Base-by-base conservation (phyloP, 768 basidiomycete genomes). In the Tephrocybe sp. region DNA sequence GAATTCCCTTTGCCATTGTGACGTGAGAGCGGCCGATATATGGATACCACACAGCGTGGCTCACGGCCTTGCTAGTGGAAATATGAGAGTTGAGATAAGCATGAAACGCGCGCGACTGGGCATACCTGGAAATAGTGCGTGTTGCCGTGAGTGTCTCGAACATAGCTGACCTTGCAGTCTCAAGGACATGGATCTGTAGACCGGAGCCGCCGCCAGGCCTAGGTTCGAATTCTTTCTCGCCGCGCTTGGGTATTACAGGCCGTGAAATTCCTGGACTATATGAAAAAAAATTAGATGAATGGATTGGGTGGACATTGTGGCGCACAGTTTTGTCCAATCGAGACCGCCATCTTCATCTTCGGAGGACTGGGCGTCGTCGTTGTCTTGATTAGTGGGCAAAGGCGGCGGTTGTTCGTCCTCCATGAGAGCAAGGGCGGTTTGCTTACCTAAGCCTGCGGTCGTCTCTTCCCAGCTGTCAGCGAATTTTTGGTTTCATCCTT, bases 161-260 rank as follows among this genome's bases (percentile, higher is more conserved):
- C 87, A 98, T 91, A 2, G 95, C 97, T 42, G 77, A 71, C 47
- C 95, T 71, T 39, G 91, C 80, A 24, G 84, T 78, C 47, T 90
- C 84, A 18, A 98, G 77, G 52, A 91, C 80, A 68, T 91, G 86
- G 22, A 82, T 68, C 61, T 98, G 97, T 11, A 91, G 71, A 11
- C 79, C 81, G 10, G 90, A 86, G 5, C 86, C 88, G 9, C 80
- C 73, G 45, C 75, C 72, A 44, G 70, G 60, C 57, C 74, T 73
- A 1, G 97, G 97, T 64, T 98, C 95, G 57, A 93, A 98, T 56
- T 98, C 94, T 64, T 99, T 98, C 68, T 98, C 97, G 1, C 97
- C 97, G 22, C 97, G 82, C 66, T 91, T 94, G 5, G 97, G 97
- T 43, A 99, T 94, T 2, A 88, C 73, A 2, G 88, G 88, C 33